These are phyloP conservation scores for Steccherinum ochraceum DNA, from an alignment of 768 basidiomycete genomes.

Conservation along the genomic window DNA sequence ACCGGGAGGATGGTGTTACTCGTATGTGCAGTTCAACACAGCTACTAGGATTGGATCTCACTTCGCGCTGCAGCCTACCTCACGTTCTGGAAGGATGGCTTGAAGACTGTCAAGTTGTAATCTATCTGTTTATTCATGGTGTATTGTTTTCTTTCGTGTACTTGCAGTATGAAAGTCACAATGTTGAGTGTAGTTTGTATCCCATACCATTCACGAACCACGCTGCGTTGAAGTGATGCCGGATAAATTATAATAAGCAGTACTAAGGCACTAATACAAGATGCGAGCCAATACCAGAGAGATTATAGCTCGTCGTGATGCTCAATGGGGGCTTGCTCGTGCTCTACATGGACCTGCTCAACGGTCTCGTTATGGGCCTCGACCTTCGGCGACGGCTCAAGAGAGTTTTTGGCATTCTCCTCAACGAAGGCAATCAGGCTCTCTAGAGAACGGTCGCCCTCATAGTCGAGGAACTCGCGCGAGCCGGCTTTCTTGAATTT, in stretches of 20 bases:
- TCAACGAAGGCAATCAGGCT: conserved; percentile 79
- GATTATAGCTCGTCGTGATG: conserved; percentile 24
- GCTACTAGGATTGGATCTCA: background rate
- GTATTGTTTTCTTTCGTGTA: conserved; percentile 1
- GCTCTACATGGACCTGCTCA: conserved; percentile 16
- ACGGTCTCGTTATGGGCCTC: conserved; percentile 16
- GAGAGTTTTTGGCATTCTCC: conserved; percentile 70
- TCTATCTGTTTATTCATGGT: conserved; percentile 11
- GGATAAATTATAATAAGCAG: background rate
- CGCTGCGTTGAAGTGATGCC: too few relatives aligned
- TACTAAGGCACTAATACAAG: background rate
- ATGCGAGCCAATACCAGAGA: too few relatives aligned
- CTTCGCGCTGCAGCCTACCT: conserved; percentile 59
- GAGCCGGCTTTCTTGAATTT: conserved; percentile 94
- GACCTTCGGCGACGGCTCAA: conserved; percentile 31
- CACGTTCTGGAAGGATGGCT: conserved; percentile 94
- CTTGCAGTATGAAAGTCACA: background rate
- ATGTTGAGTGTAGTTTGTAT: too few relatives aligned
- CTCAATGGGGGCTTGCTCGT: conserved; percentile 15
- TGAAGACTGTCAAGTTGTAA: conserved; percentile 74
- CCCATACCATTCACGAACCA: too few relatives aligned
- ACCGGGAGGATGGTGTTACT: conserved; percentile 80
- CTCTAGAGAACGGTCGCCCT: conserved; percentile 88
- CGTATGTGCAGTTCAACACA: conserved; percentile 42
- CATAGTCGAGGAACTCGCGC: conserved; percentile 84